Percentiles rank a stretch among this genome's conserved stretches.
phyloP scores from a whole-genome alignment of 2,329 filamentous ascomycete species.

The Cordyceps militaris region DNA sequence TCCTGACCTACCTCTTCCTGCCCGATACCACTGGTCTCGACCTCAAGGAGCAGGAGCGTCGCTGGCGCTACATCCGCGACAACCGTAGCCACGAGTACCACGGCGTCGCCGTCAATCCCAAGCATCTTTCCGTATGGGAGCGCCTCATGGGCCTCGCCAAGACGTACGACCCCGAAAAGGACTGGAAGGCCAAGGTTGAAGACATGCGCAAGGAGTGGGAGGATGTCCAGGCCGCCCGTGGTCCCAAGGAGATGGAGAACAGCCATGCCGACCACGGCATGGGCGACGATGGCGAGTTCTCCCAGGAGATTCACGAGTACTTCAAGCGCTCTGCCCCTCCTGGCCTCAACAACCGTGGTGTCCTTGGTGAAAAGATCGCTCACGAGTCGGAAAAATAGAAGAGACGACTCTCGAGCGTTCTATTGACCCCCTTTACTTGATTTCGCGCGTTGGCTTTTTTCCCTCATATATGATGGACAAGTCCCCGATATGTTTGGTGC shows the following conservation, averaged over 20 bases:
- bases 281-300: conserved; percentile 43
- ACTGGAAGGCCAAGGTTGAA: conserved; percentile 76
- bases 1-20: conserved; percentile 78
- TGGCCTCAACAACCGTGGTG: conserved; percentile 12
- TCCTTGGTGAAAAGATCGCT: conserved; percentile 25
- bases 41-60: conserved; percentile 92
- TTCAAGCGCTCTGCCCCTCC: conserved; percentile 39
- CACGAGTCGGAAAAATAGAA: conserved; percentile 11
- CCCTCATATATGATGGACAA: too few species aligned
- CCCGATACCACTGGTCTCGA: conserved; percentile 97
- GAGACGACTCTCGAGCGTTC: conserved; percentile 8
- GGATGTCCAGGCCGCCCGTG: conserved; percentile 38
- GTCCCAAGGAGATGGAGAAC: conserved; percentile 42
- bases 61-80: conserved; percentile 79
- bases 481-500: too few species aligned
- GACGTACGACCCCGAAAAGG: conserved; percentile 72
- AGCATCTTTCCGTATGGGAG: conserved; percentile 86
- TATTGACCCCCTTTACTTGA: conserved; percentile 1
- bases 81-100: conserved; percentile 80
- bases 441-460: too few species aligned
- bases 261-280: conserved; percentile 25
- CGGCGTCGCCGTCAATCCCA: conserved; percentile 83
- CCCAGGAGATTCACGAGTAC: conserved; percentile 47
- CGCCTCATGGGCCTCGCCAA: conserved; percentile 70
- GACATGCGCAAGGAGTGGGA: conserved; percentile 68